Conservation (phyloP, 495 filamentous ascomycete species). For the Podospora anserina region DNA sequence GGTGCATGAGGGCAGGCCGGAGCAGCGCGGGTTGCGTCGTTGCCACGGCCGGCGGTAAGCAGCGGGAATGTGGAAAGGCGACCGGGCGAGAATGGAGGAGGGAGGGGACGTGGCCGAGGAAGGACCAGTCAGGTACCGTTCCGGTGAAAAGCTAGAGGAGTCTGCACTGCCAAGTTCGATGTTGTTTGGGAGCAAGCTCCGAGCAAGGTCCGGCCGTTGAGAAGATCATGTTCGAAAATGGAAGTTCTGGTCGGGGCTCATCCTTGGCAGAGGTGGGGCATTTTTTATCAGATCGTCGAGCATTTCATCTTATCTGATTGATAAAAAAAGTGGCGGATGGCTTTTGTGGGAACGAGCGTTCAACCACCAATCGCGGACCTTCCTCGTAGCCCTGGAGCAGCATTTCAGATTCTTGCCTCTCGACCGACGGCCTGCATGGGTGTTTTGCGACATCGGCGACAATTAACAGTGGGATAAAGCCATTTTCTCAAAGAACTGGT, state of each 20-base stretch:
- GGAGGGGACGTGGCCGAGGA: not conserved
- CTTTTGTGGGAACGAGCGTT: not conserved
- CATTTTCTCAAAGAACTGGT: not conserved
- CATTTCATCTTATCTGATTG: slow-evolving; percentile 4
- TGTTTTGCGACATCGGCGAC: slow-evolving; percentile 1
- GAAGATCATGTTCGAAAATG: too few relatives aligned
- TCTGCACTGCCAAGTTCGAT: not conserved
- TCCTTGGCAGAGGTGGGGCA: not conserved
- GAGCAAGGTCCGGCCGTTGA: not conserved
- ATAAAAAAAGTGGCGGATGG: not conserved
- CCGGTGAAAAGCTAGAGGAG: not conserved
- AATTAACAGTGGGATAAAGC: not conserved
- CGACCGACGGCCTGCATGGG: not conserved
- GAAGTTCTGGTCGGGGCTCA: not conserved
- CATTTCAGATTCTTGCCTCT: not conserved
- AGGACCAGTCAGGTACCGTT: not conserved
- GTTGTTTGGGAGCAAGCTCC: not conserved
- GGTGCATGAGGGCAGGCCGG: not conserved
- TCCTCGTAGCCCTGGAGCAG: not conserved
- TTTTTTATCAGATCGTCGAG: not conserved
- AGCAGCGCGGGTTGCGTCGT: not conserved
- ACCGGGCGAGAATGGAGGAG: not conserved
- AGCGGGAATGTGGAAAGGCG: not conserved
- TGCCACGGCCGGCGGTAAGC: not conserved
- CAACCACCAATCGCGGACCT: not conserved